Evolutionary conservation across 768 basidiomycete species (phyloP).

Genomic region (Tubosaeta sp.): DNA sequence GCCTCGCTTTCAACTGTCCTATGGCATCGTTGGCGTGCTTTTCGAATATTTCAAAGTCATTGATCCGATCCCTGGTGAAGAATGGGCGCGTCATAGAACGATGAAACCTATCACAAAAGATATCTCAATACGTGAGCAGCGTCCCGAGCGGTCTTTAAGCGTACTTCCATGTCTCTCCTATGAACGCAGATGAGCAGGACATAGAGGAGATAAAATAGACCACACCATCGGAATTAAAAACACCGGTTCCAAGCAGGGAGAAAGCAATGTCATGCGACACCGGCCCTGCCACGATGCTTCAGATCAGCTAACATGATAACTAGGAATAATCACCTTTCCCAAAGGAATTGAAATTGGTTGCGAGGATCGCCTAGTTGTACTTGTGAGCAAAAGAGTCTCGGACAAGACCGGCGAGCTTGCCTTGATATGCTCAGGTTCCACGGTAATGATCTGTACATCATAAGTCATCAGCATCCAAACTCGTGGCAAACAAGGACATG

Average conservation of each 20-base stretch:
- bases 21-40: slow-evolving; percentile 47
- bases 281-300: neutral
- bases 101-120: slow-evolving; percentile 41
- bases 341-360: neutral
- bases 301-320: neutral
- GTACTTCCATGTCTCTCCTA: slow-evolving; percentile 59
- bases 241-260: slow-evolving; percentile 50
- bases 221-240: slow-evolving; percentile 56
- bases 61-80: slow-evolving; percentile 51
- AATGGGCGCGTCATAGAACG: slow-evolving; percentile 59
- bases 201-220: neutral
- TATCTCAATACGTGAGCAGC: neutral
- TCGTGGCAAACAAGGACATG: slow-evolving; percentile 13
- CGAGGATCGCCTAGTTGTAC: neutral
- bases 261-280: slow-evolving; percentile 7
- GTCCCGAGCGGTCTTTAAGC: neutral
- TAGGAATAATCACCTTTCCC: neutral
- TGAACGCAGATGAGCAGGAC: neutral
- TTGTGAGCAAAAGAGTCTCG: neutral
- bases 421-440: neutral
- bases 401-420: neutral
- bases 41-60: slow-evolving; percentile 53
- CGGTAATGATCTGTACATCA: slow-evolving; percentile 38
- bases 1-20: slow-evolving; percentile 37
- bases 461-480: neutral